Percentiles rank a stretch among this genome's conserved stretches.
Evolutionary conservation across 345 rosid genomes (phyloP).

Genomic region (rapeseed (Brassica napus)): DNA sequence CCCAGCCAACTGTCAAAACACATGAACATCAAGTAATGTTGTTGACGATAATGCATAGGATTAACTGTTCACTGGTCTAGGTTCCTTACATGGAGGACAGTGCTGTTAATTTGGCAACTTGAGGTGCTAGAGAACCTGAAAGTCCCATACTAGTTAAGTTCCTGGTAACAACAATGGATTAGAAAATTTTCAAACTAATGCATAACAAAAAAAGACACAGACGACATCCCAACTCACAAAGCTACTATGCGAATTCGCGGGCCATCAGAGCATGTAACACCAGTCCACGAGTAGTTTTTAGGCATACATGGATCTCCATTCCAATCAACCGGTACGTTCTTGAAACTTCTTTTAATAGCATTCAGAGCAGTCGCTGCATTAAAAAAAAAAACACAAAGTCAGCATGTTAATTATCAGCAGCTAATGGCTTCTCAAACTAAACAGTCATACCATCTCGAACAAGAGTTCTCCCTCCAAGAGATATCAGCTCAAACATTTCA

Average conservation of each 20-base stretch:
- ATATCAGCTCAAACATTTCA: slow-evolving; percentile 61
- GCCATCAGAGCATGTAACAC: slow-evolving; percentile 65
- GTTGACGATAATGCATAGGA: too few relatives aligned
- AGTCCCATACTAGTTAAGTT: slow-evolving; percentile 73
- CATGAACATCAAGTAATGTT: too few relatives aligned
- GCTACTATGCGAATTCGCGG: slow-evolving; percentile 63
- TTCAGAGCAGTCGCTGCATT: slow-evolving; percentile 46
- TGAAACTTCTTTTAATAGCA: slow-evolving; percentile 47
- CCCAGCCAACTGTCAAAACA: slow-evolving; percentile 67
- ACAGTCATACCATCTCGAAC: slow-evolving; percentile 72
- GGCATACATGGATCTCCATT: slow-evolving; percentile 91
- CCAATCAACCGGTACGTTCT: slow-evolving; percentile 75
- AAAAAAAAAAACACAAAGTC: background rate
- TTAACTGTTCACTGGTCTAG: slow-evolving; percentile 6
- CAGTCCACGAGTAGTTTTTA: slow-evolving; percentile 70
- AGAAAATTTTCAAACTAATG: slow-evolving; percentile 11
- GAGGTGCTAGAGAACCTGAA: slow-evolving; percentile 66
- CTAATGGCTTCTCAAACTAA: background rate
- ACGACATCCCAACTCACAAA: slow-evolving; percentile 56
- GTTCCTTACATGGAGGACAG: slow-evolving; percentile 65
- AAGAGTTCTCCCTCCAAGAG: slow-evolving; percentile 64
- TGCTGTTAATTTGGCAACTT: slow-evolving; percentile 65
- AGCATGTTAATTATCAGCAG: background rate
- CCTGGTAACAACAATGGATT: slow-evolving; percentile 46
- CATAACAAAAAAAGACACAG: background rate